A percentile compares a stretch with the other conserved stretches of the same genome.
Conservation (phyloP, 73 alveolate genomes). For the Paramecium caudatum region DNA sequence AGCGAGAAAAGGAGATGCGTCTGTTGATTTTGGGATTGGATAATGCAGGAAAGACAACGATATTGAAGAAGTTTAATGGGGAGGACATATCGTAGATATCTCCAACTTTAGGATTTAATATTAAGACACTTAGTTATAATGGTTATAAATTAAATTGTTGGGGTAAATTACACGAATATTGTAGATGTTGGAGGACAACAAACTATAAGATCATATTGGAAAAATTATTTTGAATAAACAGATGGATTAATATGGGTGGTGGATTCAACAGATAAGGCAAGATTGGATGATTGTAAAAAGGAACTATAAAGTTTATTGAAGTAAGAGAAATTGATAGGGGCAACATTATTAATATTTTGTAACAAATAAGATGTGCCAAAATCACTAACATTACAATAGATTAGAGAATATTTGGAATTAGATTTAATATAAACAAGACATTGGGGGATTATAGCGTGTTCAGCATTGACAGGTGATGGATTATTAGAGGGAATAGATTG, state of each 20-base stretch:
- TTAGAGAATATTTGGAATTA: conserved; percentile 88
- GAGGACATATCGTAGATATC: conserved; percentile 96
- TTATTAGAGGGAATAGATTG: conserved; percentile 97
- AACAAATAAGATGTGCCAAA: conserved; percentile 98
- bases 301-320: conserved; percentile 87
- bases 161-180: conserved; percentile 78
- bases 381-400: conserved; percentile 90
- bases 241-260: conserved; percentile 99
- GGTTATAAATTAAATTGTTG: conserved; percentile 96
- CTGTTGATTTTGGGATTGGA: conserved; percentile 95
- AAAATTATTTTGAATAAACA: conserved; percentile 98
- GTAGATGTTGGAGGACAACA: conserved; percentile 98
- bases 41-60: conserved; percentile 97
- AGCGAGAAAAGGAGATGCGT: conserved; percentile 95
- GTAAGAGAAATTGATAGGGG: conserved; percentile 81
- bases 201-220: conserved; percentile 99
- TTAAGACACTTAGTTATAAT: conserved; percentile 94
- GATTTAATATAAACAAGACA: conserved; percentile 89
- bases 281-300: conserved; percentile 94
- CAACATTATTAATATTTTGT: conserved; percentile 87
- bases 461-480: conserved; percentile 97
- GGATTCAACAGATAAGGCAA: conserved; percentile 96
- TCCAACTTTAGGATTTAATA: conserved; percentile 99
- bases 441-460: conserved; percentile 94
- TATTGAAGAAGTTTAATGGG: conserved; percentile 94